Conservation (phyloP, 2,329 filamentous ascomycete species). For the Colletotrichum zoysiae region DNA sequence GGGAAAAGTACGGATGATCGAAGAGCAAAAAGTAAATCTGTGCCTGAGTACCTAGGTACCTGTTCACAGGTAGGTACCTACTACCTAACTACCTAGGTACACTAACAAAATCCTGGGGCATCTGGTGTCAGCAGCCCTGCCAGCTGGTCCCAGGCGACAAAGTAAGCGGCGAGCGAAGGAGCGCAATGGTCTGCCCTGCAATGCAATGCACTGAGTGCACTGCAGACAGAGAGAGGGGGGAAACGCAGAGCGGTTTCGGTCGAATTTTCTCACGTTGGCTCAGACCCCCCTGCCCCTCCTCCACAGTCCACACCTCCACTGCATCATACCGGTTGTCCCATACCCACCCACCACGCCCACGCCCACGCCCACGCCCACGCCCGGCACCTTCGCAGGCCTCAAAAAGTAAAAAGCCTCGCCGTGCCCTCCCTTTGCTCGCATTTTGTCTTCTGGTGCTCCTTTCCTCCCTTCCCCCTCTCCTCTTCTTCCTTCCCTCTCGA, state of each 20-base stretch:
- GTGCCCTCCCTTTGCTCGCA: neutral
- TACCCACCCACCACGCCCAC: neutral
- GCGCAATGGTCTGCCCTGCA: neutral
- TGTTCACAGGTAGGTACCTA: no score
- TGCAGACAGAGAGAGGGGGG: neutral
- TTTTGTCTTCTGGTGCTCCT: neutral
- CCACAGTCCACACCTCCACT: conserved; percentile 41
- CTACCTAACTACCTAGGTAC: no score
- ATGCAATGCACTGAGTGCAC: no score
- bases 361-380: conserved; percentile 2
- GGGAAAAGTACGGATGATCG: neutral
- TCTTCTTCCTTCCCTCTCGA: conserved; percentile 9
- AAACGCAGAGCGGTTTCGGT: conserved; percentile 23
- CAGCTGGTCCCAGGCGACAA: neutral
- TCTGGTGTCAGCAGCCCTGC: neutral
- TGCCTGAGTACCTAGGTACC: no score
- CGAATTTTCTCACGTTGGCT: conserved; percentile 33
- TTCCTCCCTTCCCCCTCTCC: neutral
- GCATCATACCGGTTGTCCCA: conserved; percentile 38
- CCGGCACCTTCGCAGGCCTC: conserved; percentile 38
- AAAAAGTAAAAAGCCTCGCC: conserved; percentile 42
- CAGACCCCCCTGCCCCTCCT: conserved; percentile 42
- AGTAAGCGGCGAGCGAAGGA: neutral
- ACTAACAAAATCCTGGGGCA: no score
- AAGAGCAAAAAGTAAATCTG: neutral